Evolutionary conservation across 441 rosid genomes (phyloP).

Genomic region (Pelargonium hybrid): DNA sequence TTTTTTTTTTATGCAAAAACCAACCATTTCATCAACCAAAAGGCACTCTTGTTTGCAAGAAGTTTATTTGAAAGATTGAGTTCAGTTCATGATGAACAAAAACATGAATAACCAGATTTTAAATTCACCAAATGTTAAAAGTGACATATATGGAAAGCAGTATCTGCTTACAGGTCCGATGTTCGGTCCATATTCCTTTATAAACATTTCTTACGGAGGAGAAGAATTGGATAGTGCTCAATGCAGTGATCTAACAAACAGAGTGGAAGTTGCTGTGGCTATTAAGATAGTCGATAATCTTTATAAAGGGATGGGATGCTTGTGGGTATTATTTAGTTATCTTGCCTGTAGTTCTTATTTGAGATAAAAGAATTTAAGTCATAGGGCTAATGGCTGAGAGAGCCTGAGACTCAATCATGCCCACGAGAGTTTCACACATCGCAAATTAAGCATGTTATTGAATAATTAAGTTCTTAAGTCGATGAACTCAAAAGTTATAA

Average conservation of each 20-base stretch:
- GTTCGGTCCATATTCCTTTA: conserved; percentile 39
- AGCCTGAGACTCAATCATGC: too few species aligned
- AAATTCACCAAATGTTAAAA: conserved; percentile 25
- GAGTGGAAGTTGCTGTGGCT: conserved; percentile 34
- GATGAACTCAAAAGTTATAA: too few species aligned
- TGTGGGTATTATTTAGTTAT: background rate
- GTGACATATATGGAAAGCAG: conserved; percentile 12
- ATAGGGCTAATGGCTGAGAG: too few species aligned
- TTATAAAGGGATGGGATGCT: conserved; percentile 23
- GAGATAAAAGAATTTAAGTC: too few species aligned
- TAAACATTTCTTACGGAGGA: conserved; percentile 32
- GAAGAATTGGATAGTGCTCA: conserved; percentile 26
- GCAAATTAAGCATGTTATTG: too few species aligned
- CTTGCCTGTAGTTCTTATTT: background rate
- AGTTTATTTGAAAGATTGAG: conserved; percentile 42
- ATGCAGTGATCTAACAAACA: conserved; percentile 23
- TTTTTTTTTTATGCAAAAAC: too few species aligned
- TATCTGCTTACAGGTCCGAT: conserved; percentile 24
- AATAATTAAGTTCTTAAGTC: too few species aligned
- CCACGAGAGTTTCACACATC: too few species aligned
- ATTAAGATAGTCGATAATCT: conserved; percentile 22
- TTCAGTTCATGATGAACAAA: conserved; percentile 18
- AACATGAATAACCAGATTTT: conserved; percentile 24
- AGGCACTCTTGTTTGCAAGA: conserved; percentile 22
- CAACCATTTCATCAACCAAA: too few species aligned